A percentile compares a stretch with the other conserved stretches of the same genome.
phyloP scores from a whole-genome alignment of 495 filamentous ascomycete species.

The Apodospora peruviana region DNA sequence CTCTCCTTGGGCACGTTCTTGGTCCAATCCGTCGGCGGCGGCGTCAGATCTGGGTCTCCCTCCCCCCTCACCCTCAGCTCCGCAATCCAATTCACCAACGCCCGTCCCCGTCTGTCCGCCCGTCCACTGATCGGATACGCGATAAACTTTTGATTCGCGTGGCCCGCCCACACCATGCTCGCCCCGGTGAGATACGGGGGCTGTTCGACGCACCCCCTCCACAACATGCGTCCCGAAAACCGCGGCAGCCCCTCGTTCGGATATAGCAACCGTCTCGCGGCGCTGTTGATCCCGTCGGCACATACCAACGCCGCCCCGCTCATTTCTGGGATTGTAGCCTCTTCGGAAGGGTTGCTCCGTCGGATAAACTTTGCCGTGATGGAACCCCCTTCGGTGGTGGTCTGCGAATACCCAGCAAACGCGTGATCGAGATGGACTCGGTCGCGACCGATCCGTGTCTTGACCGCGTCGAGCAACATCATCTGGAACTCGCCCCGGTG shows the following conservation, averaged over 20 bases:
- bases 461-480: slow-evolving; percentile 8
- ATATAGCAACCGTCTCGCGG: slow-evolving; percentile 9
- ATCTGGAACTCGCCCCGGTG: slow-evolving; percentile 15
- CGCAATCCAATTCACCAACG: slow-evolving; percentile 27
- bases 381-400: slow-evolving; percentile 1
- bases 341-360: neutral
- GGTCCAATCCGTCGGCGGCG: slow-evolving; percentile 21
- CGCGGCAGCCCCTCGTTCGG: slow-evolving; percentile 11
- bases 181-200: slow-evolving; percentile 18
- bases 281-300: slow-evolving; percentile 13
- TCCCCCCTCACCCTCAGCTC: slow-evolving; percentile 22
- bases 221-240: slow-evolving; percentile 13
- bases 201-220: slow-evolving; percentile 10
- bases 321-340: slow-evolving; percentile 1
- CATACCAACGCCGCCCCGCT: slow-evolving; percentile 4
- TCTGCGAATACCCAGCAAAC: slow-evolving; percentile 4
- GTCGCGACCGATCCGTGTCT: slow-evolving; percentile 2
- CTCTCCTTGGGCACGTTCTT: slow-evolving; percentile 11
- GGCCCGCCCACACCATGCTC: slow-evolving; percentile 27
- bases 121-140: slow-evolving; percentile 25
- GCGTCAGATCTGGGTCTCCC: slow-evolving; percentile 24
- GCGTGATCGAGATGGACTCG: slow-evolving; percentile 13
- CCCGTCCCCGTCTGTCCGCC: slow-evolving; percentile 17
- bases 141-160: slow-evolving; percentile 29
- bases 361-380: slow-evolving; percentile 9